phyloP scores from a whole-genome alignment of 768 basidiomycete genomes.

The Harrya chromipes region DNA sequence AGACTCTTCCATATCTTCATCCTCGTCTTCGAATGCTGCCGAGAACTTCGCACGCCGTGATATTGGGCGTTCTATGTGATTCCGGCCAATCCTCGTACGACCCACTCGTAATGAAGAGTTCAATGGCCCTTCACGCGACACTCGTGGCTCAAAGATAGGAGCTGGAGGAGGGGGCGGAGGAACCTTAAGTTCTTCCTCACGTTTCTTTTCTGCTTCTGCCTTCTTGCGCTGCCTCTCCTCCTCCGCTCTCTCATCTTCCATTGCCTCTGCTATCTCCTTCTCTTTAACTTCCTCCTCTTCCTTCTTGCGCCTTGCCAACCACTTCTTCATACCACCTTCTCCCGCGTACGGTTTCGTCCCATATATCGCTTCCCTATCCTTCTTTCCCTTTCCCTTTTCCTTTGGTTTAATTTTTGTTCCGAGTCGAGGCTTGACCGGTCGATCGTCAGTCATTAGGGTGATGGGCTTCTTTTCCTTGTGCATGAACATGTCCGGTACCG shows the following conservation, averaged over 20 bases:
- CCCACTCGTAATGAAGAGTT: conserved; percentile 65
- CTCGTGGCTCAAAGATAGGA: conserved; percentile 21
- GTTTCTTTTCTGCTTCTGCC: conserved; percentile 16
- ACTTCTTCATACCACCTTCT: conserved; percentile 74
- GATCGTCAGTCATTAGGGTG: conserved; percentile 63
- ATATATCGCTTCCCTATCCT: conserved; percentile 37
- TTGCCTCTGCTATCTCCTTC: conserved; percentile 32
- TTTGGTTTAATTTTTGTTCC: conserved; percentile 41
- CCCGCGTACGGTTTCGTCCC: conserved; percentile 77
- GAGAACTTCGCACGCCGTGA: conserved; percentile 58
- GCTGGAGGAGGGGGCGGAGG: conserved; percentile 15
- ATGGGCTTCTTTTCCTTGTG: conserved; percentile 41
- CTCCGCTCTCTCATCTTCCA: conserved; percentile 33
- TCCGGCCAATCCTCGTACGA: conserved; percentile 52
- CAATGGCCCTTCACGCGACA: conserved; percentile 16
- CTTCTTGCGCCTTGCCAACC: conserved; percentile 58
- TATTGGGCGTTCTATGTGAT: conserved; percentile 58
- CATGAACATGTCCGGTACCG: conserved; percentile 62
- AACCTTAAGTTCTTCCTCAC: conserved; percentile 16
- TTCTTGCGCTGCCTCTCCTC: conserved; percentile 24
- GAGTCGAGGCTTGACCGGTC: conserved; percentile 45
- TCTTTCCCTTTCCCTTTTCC: conserved; percentile 35
- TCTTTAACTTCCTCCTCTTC: conserved; percentile 51
- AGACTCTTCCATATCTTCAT: conserved; percentile 40
- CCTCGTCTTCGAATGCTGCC: conserved; percentile 55